Base-by-base conservation (phyloP, 305 asterid genomes). In the Fraxinus floribunda region DNA sequence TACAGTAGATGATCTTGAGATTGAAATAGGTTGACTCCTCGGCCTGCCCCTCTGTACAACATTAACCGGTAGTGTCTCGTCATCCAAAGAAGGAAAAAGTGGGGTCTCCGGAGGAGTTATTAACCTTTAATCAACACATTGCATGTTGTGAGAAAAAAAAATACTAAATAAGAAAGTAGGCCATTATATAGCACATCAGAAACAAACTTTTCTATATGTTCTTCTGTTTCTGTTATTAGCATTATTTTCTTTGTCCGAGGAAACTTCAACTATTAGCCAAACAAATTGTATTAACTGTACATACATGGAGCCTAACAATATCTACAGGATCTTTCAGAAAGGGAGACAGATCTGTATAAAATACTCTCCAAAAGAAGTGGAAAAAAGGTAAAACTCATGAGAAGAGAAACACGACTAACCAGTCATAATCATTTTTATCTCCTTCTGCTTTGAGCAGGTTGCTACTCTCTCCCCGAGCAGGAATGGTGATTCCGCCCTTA, bases 71-170 rank as follows among this genome's bases (percentile, higher is more conserved):
- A 89, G 93, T 78, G 83, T 81, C 88, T 92, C 97, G 68, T 95
- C 98, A 84, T 97, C 99, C 92, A 97, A 86, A 64, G 97, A 93
- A 80, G 94, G 81, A 85, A 97, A 97, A 32, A 97, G 97, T 80
- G 99, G 99, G 77, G 98, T 97, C 72, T 95, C 99, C 1, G 99
- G 99, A 79, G 99, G 99, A 70, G 99, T 97, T 86, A 95, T 89
- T 88, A 97, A 90, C 99, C 99, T 97, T 82, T 39, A 84, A 84
- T 77, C 22, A 84, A 83, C 30, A 62, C 18, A 75, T 30, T 85
- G 84, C 82, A 73, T 82, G 80, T 87, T 85, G 85, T 84, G 78
- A 24, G 68, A 83, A 85, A 81, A 80, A 60, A 9, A 6, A 79
- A 60, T 26, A 78, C 83, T 83, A 76, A 41, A 77, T 71, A 82